Conservation (phyloP, 768 basidiomycete genomes). For the Hygrocybe punicea region DNA sequence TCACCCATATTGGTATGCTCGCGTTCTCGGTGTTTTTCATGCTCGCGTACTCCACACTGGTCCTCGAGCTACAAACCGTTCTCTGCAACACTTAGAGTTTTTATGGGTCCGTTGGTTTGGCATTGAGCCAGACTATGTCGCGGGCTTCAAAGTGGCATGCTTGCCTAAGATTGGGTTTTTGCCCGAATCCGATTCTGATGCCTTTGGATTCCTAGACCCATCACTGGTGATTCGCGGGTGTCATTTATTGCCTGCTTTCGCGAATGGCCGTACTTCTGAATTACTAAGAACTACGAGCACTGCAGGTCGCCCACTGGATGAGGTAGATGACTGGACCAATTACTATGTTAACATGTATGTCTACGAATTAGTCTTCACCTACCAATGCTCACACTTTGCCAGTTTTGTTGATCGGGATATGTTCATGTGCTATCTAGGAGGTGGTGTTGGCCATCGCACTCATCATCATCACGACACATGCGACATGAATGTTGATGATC, state of each 20-base stretch:
- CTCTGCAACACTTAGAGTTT: conserved; percentile 16
- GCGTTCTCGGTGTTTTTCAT: conserved; percentile 17
- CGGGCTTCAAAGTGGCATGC: not conserved
- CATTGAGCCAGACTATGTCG: not conserved
- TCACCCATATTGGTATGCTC: conserved; percentile 20
- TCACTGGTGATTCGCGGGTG: conserved; percentile 33
- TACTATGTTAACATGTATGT: conserved; percentile 39
- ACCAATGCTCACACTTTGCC: not conserved
- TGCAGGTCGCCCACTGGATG: not conserved
- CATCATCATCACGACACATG: not conserved
- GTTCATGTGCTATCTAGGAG: conserved; percentile 23
- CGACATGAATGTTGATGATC: not conserved
- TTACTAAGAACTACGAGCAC: not conserved
- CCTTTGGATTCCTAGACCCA: conserved; percentile 50
- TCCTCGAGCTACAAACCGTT: conserved; percentile 10
- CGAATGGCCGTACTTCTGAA: conserved; percentile 14
- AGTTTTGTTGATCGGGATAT: conserved; percentile 29
- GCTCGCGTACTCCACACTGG: conserved; percentile 5
- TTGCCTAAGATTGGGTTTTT: conserved; percentile 30
- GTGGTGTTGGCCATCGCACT: conserved; percentile 25
- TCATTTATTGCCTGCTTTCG: conserved; percentile 45
- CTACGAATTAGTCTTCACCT: not conserved
- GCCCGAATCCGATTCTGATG: conserved; percentile 16
- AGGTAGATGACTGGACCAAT: conserved; percentile 29
- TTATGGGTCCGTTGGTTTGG: conserved; percentile 12